phyloP scores from a whole-genome alignment of 2,329 filamentous ascomycete genomes.

The Trichophyton verrucosum region DNA sequence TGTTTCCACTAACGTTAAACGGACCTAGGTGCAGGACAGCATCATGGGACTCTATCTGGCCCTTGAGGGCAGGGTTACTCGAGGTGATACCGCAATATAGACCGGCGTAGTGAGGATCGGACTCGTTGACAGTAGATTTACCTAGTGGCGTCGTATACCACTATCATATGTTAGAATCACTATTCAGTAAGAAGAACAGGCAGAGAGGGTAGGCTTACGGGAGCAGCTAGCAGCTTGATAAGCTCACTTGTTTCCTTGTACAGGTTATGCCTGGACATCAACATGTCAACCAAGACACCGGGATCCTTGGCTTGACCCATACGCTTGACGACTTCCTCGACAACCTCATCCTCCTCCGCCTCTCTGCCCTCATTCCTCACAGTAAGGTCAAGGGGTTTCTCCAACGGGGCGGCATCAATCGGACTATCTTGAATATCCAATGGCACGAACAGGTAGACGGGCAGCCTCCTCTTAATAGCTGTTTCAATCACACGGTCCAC shows the following conservation, averaged over 20 bases:
- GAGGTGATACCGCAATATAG: slow-evolving; percentile 11
- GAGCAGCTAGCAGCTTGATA: slow-evolving; percentile 10
- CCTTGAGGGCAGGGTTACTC: slow-evolving; percentile 3
- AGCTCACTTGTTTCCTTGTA: slow-evolving; percentile 8
- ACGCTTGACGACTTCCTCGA: slow-evolving; percentile 7
- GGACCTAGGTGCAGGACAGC: slow-evolving; percentile 10
- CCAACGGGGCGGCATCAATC: slow-evolving; percentile 10
- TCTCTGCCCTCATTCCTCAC: slow-evolving; percentile 10
- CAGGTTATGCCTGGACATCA: slow-evolving; percentile 9
- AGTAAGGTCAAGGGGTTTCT: slow-evolving; percentile 10
- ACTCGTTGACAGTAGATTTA: slow-evolving; percentile 12
- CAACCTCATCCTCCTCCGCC: slow-evolving; percentile 12
- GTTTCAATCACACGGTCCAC: slow-evolving; percentile 17
- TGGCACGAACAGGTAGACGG: slow-evolving; percentile 18
- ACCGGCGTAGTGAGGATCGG: slow-evolving; percentile 9
- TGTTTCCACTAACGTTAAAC: slow-evolving; percentile 10
- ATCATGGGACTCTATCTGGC: slow-evolving; percentile 9
- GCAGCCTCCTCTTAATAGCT: slow-evolving; percentile 15
- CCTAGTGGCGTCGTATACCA: slow-evolving; percentile 11
- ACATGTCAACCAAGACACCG: slow-evolving; percentile 10
- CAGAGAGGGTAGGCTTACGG: slow-evolving; percentile 5
- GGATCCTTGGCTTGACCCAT: slow-evolving; percentile 10
- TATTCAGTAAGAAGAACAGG: background rate
- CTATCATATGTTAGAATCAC: slow-evolving; percentile 2
- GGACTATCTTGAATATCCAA: slow-evolving; percentile 14